These are phyloP conservation scores for Aspergillus cejpii DNA, from an alignment of 2,329 filamentous ascomycete genomes.

Conservation along the genomic window DNA sequence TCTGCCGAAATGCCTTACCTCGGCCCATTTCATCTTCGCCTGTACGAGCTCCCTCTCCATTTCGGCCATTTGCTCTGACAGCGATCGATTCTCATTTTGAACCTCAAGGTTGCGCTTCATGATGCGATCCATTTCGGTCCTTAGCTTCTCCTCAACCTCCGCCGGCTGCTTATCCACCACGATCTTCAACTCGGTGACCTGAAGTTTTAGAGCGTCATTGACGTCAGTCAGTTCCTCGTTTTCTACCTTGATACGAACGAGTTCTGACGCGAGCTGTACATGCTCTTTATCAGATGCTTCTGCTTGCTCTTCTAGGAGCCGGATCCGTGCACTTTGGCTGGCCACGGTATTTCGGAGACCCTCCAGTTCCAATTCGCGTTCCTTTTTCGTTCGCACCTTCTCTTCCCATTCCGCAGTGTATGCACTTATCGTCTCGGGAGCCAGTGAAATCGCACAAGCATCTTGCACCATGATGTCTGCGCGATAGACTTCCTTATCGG, in stretches of 20 bases:
- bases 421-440: conserved; percentile 68
- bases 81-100: conserved; percentile 79
- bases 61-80: conserved; percentile 85
- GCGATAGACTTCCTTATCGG: conserved; percentile 92
- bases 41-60: conserved; percentile 88
- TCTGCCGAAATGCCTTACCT: conserved; percentile 55
- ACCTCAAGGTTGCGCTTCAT: conserved; percentile 91
- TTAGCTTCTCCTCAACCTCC: conserved; percentile 75
- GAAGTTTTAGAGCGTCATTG: conserved; percentile 78
- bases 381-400: conserved; percentile 72
- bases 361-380: conserved; percentile 74
- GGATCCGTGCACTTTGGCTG: conserved; percentile 66
- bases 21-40: conserved; percentile 90
- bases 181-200: conserved; percentile 75
- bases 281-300: conserved; percentile 87
- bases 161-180: conserved; percentile 85
- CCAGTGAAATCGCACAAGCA: conserved; percentile 80
- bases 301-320: conserved; percentile 76
- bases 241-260: conserved; percentile 87
- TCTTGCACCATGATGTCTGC: conserved; percentile 91
- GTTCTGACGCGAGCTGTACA: conserved; percentile 79
- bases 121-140: conserved; percentile 79
- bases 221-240: conserved; percentile 84
- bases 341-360: conserved; percentile 60
- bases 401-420: conserved; percentile 92